Evolutionary conservation across 305 asterid species (phyloP).

Genomic region (Fraxinus sp.): DNA sequence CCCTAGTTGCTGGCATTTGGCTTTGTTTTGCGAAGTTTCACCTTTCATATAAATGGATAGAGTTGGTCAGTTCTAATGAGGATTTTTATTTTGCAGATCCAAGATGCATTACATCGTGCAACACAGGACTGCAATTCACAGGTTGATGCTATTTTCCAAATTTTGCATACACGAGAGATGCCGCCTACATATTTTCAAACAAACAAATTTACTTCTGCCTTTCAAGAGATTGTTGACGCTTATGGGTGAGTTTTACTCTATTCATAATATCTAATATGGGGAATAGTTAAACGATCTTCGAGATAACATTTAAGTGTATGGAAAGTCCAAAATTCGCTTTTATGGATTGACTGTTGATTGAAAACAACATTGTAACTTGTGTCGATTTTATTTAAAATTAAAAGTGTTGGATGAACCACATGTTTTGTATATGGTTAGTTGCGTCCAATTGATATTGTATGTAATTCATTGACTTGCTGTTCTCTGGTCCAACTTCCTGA

Average conservation of each 20-base stretch:
- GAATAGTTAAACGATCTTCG: neutral
- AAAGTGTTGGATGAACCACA: conserved; percentile 3
- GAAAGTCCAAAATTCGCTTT: neutral
- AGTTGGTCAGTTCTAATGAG: conserved; percentile 13
- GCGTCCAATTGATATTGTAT: neutral
- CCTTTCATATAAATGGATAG: conserved; percentile 10
- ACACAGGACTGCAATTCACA: conserved; percentile 84
- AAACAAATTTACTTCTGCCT: conserved; percentile 87
- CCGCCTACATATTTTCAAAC: conserved; percentile 94
- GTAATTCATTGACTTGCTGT: conserved; percentile 1
- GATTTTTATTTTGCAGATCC: conserved; percentile 56
- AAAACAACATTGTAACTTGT: conserved; percentile 1
- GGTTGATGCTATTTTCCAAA: conserved; percentile 91
- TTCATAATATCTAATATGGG: conserved; percentile 12
- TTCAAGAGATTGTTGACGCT: conserved; percentile 94
- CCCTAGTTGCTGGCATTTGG: neutral
- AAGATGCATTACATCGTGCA: conserved; percentile 78
- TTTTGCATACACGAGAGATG: conserved; percentile 84
- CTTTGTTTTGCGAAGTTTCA: conserved; percentile 18
- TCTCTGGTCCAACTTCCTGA: conserved; percentile 16
- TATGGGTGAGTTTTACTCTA: conserved; percentile 76
- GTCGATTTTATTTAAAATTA: conserved; percentile 2
- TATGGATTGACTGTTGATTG: conserved; percentile 5
- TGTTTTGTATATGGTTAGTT: conserved; percentile 1
- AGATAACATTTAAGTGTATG: neutral